A percentile compares a stretch with the other conserved stretches of the same genome.
phyloP scores from a whole-genome alignment of 1,284 basidiomycete species.

The Cutaneotrichosporon spelunceum region DNA sequence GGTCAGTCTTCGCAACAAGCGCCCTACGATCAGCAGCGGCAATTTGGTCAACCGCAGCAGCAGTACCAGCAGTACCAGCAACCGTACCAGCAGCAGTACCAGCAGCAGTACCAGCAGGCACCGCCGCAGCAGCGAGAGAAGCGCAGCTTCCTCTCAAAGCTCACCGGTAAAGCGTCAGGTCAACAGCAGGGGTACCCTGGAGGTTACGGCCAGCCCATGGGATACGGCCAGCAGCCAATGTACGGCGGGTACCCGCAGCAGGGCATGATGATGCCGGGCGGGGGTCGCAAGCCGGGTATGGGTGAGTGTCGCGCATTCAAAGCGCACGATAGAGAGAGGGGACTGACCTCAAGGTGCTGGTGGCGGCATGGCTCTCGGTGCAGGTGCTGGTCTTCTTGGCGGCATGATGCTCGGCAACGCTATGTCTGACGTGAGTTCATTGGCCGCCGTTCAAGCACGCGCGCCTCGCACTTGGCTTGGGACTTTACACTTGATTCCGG shows the following conservation, averaged over 20 bases:
- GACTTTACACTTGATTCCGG: too few relatives aligned
- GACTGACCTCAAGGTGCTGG: slow-evolving; percentile 28
- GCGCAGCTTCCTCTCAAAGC: slow-evolving; percentile 42
- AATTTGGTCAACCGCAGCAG: slow-evolving; percentile 7
- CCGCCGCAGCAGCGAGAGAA: slow-evolving; percentile 19
- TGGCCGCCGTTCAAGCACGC: background rate
- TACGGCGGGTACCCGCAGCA: slow-evolving; percentile 21
- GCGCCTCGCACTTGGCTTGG: background rate
- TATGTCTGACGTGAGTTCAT: slow-evolving; percentile 38
- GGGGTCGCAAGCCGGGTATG: slow-evolving; percentile 21
- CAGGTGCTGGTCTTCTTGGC: slow-evolving; percentile 48
- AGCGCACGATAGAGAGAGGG: background rate
- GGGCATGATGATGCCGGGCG: slow-evolving; percentile 16
- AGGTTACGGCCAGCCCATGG: slow-evolving; percentile 14
- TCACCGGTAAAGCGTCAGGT: slow-evolving; percentile 30
- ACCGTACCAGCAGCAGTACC: slow-evolving; percentile 15
- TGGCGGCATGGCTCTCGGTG: slow-evolving; percentile 39
- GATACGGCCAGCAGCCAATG: slow-evolving; percentile 28
- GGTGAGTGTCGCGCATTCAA: slow-evolving; percentile 31
- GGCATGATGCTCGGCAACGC: slow-evolving; percentile 50
- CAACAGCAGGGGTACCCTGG: slow-evolving; percentile 14
- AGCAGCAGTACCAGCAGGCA: slow-evolving; percentile 2
- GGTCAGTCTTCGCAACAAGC: background rate
- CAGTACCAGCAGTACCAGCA: slow-evolving; percentile 12
- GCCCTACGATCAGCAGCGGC: background rate